Base-by-base conservation (phyloP, 768 basidiomycete species). In the Pisolithus sp. region DNA sequence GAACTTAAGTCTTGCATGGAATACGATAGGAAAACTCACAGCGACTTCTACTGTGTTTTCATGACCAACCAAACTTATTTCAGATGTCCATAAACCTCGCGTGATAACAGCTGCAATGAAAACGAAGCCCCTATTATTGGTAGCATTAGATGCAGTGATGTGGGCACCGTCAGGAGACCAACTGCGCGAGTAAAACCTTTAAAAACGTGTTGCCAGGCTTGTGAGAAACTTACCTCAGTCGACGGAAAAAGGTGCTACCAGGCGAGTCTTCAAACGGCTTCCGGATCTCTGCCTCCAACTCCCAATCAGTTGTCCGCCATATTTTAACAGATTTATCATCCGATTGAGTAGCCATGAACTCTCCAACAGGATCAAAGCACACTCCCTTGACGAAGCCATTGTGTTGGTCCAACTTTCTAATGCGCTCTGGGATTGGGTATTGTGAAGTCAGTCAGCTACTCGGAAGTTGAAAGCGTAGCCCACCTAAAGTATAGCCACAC, bases 161-260 rank as follows among this genome's bases (percentile, higher is more conserved):
- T 96, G 93, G 2, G 95, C 90, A n/a, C 96, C 96, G 62, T 98
- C 96, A 2, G 96, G 96, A 1, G 94, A 97, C 96, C 96, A 99
- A 60, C 94, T 96, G 54, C 7, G 55, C 18, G 24, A 6, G 12
- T 30, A 26, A 59, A 50, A 52, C 24, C 39, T 15, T 3, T n/a
- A 28, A 37, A 18, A 24, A 34, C 13, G 23, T 5, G 23, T 44
- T 21, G 8, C 2, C 50, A n/a, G 36, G 17, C 50, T 31, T 28
- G 8, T 18, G 26, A 1, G 44, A 18, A 17, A 51, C 44, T 51
- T 68, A 89, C 92, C 92, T 94, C 21, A 96, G 74, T 53, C 94
- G 76, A 49, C 92, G 77, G 69, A 96, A 94, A 75, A 94, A 96
- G 1, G 95, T 96, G 59, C 89, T 92, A 17, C 90, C 89, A 1